Conservation (phyloP, 2,329 filamentous ascomycete genomes). For the Passalora sequoiae region DNA sequence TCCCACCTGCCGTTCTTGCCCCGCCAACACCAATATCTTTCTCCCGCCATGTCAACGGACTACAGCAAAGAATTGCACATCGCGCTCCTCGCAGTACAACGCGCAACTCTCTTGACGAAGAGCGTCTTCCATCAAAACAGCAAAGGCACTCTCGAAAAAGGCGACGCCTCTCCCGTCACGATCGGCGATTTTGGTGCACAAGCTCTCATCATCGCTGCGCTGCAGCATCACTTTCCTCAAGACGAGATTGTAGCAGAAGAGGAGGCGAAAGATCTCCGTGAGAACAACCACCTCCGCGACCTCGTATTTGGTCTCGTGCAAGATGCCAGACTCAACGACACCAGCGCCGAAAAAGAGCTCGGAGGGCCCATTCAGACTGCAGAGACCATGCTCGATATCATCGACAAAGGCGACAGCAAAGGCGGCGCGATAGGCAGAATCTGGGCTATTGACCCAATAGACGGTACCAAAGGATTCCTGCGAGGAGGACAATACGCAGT, state of each 20-base stretch:
- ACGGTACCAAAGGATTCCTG: slow-evolving; percentile 95
- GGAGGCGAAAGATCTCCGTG: slow-evolving; percentile 74
- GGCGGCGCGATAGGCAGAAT: slow-evolving; percentile 73
- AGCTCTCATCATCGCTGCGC: slow-evolving; percentile 86
- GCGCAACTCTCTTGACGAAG: slow-evolving; percentile 70
- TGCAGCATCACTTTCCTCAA: slow-evolving; percentile 80
- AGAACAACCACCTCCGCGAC: slow-evolving; percentile 62
- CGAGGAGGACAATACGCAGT: slow-evolving; percentile 96
- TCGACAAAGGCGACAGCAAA: slow-evolving; percentile 58
- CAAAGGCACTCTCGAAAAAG: slow-evolving; percentile 90
- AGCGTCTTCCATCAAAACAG: slow-evolving; percentile 79
- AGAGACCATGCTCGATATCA: slow-evolving; percentile 57
- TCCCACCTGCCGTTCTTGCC: slow-evolving; percentile 25
- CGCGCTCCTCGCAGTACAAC: slow-evolving; percentile 82
- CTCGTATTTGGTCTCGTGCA: slow-evolving; percentile 82
- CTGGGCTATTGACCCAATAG: slow-evolving; percentile 96
- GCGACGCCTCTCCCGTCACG: slow-evolving; percentile 93
- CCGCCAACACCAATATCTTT: slow-evolving; percentile 14
- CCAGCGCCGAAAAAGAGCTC: slow-evolving; percentile 59
- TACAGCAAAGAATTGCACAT: slow-evolving; percentile 77
- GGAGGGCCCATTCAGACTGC: slow-evolving; percentile 63
- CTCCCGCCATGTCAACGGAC: slow-evolving; percentile 40
- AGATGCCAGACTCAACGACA: slow-evolving; percentile 63
- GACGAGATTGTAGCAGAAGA: slow-evolving; percentile 95
- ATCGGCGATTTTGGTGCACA: slow-evolving; percentile 98